Evolutionary conservation across 129 eudicot species (phyloP), one percentile per base, ranked within the genome.

Genomic region (Rutidosis leptorrhynchoides): DNA sequence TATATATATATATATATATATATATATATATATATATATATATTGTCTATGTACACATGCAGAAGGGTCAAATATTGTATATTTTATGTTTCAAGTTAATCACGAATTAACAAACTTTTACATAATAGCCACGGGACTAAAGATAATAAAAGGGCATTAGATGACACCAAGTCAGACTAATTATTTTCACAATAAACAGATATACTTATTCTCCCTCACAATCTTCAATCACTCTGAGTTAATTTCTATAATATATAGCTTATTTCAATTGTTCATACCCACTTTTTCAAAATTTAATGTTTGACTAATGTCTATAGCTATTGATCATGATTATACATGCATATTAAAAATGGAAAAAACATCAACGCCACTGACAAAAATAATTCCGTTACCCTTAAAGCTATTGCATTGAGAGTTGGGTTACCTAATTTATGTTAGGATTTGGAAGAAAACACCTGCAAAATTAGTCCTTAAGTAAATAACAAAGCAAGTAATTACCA

Each of bases 381-480:
- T 9, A 76, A 6, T 30, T 35, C 37, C 69, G 73, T 87, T 21
- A 79, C 87, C 77, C 82, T 89, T 6, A 89, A 77, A 71, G 88
- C 83, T 65, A 93, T 96, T 27, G 95, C 88, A 78, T 79, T 93
- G 12, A 77, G 96, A 62, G 96, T 93, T 61, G 98, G 96, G 24
- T 79, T 88, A 51, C 98, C 98, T 67, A 96, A 96, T 35, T 85
- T 82, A 37, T 80, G 90, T 17, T 77, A 73, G 24, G 80, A 78
- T 35, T 59, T 62, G 55, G 76, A 72, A 19, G 81, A 68, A 53
- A 40, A 75, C 30, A 40, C 66, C 11, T 65, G 58, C 25, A 67
- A 16, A 6, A 68, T 27, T 37, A 74, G 63, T 7, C 69, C 61
- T 23, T 26, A 45, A 71, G 29, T 65, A 61, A 16, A 71, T 53